Percentiles rank a stretch among this genome's conserved stretches.
These are phyloP conservation scores for Oldenlandia corymbosa DNA, from an alignment of 257 asterid species.

Conservation along the genomic window DNA sequence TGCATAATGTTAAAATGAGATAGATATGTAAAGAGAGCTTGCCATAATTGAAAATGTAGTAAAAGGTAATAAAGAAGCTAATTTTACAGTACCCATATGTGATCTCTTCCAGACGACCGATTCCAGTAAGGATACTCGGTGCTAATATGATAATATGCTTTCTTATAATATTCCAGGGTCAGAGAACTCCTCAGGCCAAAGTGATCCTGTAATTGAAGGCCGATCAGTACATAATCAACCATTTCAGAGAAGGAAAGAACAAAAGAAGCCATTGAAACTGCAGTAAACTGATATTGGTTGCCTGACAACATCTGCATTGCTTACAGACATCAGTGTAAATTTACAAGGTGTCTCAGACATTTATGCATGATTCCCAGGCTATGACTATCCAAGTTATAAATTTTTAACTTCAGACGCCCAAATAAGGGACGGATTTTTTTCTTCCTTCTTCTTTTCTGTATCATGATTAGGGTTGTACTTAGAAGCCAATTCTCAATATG, in stretches of 20 bases:
- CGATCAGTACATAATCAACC: conserved; percentile 9
- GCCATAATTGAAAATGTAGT: background rate
- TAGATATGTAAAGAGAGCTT: too few species aligned
- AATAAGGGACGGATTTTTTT: background rate
- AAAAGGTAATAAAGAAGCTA: conserved; percentile 5
- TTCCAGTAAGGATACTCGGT: conserved; percentile 79
- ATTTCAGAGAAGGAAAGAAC: background rate
- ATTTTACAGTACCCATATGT: conserved; percentile 75
- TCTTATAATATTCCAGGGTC: conserved; percentile 78
- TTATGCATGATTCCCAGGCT: too few species aligned
- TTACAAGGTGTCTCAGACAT: background rate
- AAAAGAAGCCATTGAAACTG: background rate
- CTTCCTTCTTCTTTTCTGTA: background rate
- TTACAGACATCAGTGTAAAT: background rate
- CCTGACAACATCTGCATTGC: background rate
- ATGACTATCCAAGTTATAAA: background rate
- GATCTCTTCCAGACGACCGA: conserved; percentile 86
- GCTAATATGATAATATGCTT: conserved; percentile 68
- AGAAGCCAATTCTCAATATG: background rate
- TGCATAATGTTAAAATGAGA: background rate
- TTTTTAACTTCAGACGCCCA: background rate
- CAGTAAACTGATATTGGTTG: background rate
- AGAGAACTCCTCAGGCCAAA: conserved; percentile 77
- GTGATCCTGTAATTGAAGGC: conserved; percentile 56
- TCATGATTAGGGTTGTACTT: background rate